These are phyloP conservation scores for Fusarium citri DNA, from an alignment of 2,329 filamentous ascomycete species.

Conservation along the genomic window DNA sequence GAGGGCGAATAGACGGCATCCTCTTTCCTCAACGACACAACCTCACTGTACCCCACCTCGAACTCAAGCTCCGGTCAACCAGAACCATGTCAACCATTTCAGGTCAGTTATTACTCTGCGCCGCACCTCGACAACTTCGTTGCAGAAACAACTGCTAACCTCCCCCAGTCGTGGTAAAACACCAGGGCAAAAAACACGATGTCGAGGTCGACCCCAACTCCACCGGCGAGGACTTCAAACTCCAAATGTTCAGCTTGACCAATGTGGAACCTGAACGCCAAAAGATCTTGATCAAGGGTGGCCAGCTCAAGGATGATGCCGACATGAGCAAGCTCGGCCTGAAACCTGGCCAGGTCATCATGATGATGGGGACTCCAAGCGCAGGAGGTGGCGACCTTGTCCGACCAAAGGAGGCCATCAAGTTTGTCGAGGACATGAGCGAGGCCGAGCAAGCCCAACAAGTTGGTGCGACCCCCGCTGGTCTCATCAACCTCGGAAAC, in stretches of 20 bases:
- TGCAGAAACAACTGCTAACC: constrained; percentile 30
- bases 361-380: constrained; percentile 95
- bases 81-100: constrained; percentile 66
- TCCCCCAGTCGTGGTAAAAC: constrained; percentile 84
- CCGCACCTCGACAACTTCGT: neutral
- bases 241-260: constrained; percentile 93
- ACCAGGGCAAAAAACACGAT: constrained; percentile 94
- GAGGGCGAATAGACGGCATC: neutral
- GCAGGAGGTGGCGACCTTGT: constrained; percentile 70
- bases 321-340: constrained; percentile 85
- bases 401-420: constrained; percentile 82
- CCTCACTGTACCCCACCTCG: constrained; percentile 2
- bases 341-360: constrained; percentile 87
- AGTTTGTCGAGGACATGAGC: constrained; percentile 97
- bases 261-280: constrained; percentile 96
- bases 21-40: neutral
- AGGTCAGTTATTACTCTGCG: constrained; percentile 55
- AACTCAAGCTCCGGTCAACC: constrained; percentile 28
- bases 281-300: constrained; percentile 94
- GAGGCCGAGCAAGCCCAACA: constrained; percentile 88
- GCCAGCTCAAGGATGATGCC: constrained; percentile 95
- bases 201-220: constrained; percentile 88
- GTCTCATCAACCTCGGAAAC: constrained; percentile 92
- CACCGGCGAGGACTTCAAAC: constrained; percentile 93
- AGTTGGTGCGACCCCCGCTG: constrained; percentile 86